A percentile compares a stretch with the other conserved stretches of the same genome.
Evolutionary conservation across 2,329 filamentous ascomycete species (phyloP).

Genomic region (Pestalotiopsis sp.): DNA sequence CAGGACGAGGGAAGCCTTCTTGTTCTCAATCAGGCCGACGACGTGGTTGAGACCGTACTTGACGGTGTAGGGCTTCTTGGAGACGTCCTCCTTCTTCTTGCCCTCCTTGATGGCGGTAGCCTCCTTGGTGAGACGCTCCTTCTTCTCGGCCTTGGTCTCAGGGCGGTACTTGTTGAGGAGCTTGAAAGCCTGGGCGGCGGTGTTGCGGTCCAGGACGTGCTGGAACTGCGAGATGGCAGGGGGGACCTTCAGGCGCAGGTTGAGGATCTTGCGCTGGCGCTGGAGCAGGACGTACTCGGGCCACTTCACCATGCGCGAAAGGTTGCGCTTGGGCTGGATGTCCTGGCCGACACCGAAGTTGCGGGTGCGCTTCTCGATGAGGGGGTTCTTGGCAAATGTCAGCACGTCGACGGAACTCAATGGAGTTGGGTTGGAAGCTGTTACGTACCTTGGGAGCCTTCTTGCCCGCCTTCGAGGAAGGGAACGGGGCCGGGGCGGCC

Average conservation of each 20-base stretch:
- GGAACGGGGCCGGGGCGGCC: conserved; percentile 95
- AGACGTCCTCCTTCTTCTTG: conserved; percentile 99
- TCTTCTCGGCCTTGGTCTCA: conserved; percentile 99
- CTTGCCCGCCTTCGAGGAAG: conserved; percentile 91
- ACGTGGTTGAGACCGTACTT: conserved; percentile 99
- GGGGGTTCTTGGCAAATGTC: conserved; percentile 75
- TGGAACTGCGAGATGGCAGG: conserved; percentile 97
- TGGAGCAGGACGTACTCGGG: conserved; percentile 99
- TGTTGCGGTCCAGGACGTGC: conserved; percentile 95
- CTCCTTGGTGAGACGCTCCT: conserved; percentile 98
- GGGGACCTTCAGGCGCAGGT: conserved; percentile 97
- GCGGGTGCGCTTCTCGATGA: conserved; percentile 95
- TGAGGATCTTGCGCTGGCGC: conserved; percentile 92
- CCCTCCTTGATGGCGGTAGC: conserved; percentile 96
- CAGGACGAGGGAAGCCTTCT: conserved; percentile 97
- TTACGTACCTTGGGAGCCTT: conserved; percentile 91
- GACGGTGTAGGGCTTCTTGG: conserved; percentile 99
- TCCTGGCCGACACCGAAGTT: conserved; percentile 99
- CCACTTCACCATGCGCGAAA: conserved; percentile 99
- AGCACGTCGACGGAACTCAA: conserved; percentile 20
- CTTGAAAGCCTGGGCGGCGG: conserved; percentile 96
- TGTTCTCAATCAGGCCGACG: conserved; percentile 96
- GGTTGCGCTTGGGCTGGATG: conserved; percentile 94
- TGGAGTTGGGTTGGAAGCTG: conserved; percentile 8
- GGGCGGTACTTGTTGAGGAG: conserved; percentile 99